phyloP scores from a whole-genome alignment of 2,329 filamentous ascomycete genomes.

The Claviceps sp. region DNA sequence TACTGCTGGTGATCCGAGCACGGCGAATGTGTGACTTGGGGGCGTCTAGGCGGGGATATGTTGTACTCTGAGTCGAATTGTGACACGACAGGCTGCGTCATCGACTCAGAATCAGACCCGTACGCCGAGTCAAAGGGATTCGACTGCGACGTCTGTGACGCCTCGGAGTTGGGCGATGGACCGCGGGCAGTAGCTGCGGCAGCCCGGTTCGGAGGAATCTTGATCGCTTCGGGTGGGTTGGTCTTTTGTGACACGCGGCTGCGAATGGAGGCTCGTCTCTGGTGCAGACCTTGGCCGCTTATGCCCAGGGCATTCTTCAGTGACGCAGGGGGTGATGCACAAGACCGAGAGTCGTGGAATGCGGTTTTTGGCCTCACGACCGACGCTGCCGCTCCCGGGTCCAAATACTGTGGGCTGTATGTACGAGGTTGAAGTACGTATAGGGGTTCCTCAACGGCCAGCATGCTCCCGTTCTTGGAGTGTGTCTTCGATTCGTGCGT shows the following conservation, averaged over 20 bases:
- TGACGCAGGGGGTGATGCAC: not conserved
- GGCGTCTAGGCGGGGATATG: conserved; percentile 11
- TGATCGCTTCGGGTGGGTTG: conserved; percentile 38
- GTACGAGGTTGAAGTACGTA: conserved; percentile 44
- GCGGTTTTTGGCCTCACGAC: not conserved
- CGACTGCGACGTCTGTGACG: conserved; percentile 17
- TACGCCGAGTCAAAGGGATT: conserved; percentile 33
- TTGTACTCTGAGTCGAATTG: conserved; percentile 22
- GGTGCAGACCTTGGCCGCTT: not conserved
- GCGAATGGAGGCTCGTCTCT: conserved; percentile 34
- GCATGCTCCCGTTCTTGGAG: conserved; percentile 8
- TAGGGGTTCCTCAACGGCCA: conserved; percentile 22
- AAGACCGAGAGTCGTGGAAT: not conserved
- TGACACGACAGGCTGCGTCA: conserved; percentile 17
- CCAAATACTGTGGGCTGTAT: conserved; percentile 31
- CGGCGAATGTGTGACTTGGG: conserved; percentile 18
- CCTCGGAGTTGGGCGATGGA: conserved; percentile 21
- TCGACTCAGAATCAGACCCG: conserved; percentile 31
- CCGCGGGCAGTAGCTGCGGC: conserved; percentile 10
- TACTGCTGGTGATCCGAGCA: conserved; percentile 31
- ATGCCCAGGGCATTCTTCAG: conserved; percentile 1
- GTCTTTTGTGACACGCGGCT: conserved; percentile 41
- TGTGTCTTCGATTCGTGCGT: not conserved
- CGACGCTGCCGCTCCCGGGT: not conserved
- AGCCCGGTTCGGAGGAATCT: conserved; percentile 29